A percentile compares a stretch with the other conserved stretches of the same genome.
Evolutionary conservation across 1,284 basidiomycete species (phyloP).

Genomic region (Salmacisia buchloeana): DNA sequence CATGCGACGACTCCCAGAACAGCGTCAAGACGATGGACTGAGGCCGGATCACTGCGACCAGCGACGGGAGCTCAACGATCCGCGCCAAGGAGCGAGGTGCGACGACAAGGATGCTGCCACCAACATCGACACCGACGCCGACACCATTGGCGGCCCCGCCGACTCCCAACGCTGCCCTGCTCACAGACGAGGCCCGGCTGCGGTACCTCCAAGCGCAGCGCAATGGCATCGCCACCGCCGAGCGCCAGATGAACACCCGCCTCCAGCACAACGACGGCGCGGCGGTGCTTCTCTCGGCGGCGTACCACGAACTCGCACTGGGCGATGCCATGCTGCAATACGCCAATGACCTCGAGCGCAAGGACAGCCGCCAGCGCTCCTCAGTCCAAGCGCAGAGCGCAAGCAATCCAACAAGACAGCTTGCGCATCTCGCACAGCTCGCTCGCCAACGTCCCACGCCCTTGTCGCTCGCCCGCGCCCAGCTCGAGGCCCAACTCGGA

Average conservation of each 20-base stretch:
- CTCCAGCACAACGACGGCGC: background rate
- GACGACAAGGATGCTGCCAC: too few species aligned
- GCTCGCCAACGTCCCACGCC: background rate
- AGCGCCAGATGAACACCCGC: background rate
- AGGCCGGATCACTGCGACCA: too few species aligned
- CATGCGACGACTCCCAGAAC: too few species aligned
- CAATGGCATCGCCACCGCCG: background rate
- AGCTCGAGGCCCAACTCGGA: background rate
- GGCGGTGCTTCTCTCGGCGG: background rate
- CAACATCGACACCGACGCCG: too few species aligned
- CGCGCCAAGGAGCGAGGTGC: too few species aligned
- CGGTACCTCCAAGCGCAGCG: background rate
- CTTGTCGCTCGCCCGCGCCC: too few species aligned
- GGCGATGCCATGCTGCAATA: background rate
- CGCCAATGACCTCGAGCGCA: background rate
- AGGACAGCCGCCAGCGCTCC: background rate
- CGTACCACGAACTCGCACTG: conserved; percentile 1
- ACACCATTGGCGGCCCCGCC: too few species aligned
- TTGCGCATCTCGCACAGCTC: background rate
- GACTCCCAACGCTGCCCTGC: too few species aligned
- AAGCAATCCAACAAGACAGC: background rate
- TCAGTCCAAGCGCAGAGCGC: background rate
- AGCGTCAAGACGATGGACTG: too few species aligned
- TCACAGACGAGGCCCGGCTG: background rate
- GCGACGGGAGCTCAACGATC: too few species aligned